Percentiles rank a stretch among this genome's conserved stretches.
phyloP scores from a whole-genome alignment of 2,329 filamentous ascomycete species.

The Colletotrichum tofieldiae region DNA sequence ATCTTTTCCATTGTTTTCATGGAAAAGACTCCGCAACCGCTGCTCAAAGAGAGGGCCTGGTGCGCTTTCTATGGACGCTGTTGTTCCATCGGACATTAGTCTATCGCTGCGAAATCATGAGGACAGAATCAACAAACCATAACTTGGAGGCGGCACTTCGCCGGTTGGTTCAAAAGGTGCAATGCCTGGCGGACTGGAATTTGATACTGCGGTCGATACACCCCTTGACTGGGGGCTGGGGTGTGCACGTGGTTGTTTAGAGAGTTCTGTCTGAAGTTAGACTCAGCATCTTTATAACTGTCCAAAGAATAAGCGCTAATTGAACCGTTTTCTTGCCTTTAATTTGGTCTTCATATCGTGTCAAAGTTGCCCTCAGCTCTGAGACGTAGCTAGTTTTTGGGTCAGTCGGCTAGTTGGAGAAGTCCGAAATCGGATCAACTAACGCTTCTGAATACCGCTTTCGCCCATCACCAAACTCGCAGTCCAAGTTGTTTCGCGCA shows the following conservation, averaged over 20 bases:
- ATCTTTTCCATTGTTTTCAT: constrained; percentile 35
- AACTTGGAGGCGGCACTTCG: constrained; percentile 38
- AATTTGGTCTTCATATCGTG: constrained; percentile 34
- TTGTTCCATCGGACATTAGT: not conserved
- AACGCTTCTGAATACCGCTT: constrained; percentile 42
- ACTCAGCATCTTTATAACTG: not conserved
- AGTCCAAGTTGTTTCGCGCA: constrained; percentile 51
- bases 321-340: not conserved
- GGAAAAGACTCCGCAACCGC: constrained; percentile 30
- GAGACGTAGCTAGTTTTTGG: constrained; percentile 27
- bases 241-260: constrained; percentile 21
- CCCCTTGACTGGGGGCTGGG: constrained; percentile 3
- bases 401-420: not conserved
- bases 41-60: constrained; percentile 37
- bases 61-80: constrained; percentile 38
- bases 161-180: constrained; percentile 34
- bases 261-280: constrained; percentile 11
- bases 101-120: not conserved
- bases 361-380: constrained; percentile 32
- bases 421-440: constrained; percentile 8
- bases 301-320: not conserved
- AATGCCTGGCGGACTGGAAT: constrained; percentile 35
- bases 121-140: constrained; percentile 8
- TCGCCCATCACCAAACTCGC: constrained; percentile 50
- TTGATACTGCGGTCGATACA: constrained; percentile 22